These are phyloP conservation scores for Macadamia integrifolia DNA, from an alignment of 164 flowering plant genomes.

Conservation along the genomic window DNA sequence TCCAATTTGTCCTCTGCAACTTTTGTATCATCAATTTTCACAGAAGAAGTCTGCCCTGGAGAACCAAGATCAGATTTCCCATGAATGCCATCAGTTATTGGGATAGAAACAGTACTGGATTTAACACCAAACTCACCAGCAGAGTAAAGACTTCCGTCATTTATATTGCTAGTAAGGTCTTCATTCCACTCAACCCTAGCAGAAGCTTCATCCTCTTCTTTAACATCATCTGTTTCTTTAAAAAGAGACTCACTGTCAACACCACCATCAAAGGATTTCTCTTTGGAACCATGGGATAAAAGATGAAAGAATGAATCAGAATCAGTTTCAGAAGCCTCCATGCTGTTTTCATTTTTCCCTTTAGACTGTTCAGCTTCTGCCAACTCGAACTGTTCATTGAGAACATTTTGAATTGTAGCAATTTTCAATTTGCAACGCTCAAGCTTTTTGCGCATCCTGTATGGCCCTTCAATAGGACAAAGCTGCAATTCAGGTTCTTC, in stretches of 20 bases:
- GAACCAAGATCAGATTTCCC: conserved; percentile 76
- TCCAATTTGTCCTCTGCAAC: conserved; percentile 62
- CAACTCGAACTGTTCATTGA: conserved; percentile 43
- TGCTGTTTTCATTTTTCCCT: conserved; percentile 39
- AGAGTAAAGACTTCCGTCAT: conserved; percentile 91
- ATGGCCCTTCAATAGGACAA: conserved; percentile 99
- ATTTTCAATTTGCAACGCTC: conserved; percentile 72
- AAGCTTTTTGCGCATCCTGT: conserved; percentile 96
- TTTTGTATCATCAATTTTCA: conserved; percentile 49
- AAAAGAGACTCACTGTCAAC: conserved; percentile 48
- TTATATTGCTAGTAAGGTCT: conserved; percentile 72
- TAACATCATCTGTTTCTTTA: conserved; percentile 46
- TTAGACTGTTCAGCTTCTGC: conserved; percentile 40
- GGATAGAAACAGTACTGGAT: conserved; percentile 69
- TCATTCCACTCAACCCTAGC: conserved; percentile 66
- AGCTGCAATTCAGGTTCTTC: conserved; percentile 94
- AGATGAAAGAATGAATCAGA: conserved; percentile 52
- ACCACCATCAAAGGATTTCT: conserved; percentile 37
- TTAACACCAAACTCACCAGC: conserved; percentile 71
- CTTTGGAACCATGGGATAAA: conserved; percentile 38
- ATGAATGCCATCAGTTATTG: conserved; percentile 49
- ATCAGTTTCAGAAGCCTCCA: conserved; percentile 48
- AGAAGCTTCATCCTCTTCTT: conserved; percentile 45
- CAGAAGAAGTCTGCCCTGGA: conserved; percentile 64
- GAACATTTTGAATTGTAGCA: conserved; percentile 66